Conservation (phyloP, 2,329 filamentous ascomycete genomes). For the Neocucurbitaria cava region DNA sequence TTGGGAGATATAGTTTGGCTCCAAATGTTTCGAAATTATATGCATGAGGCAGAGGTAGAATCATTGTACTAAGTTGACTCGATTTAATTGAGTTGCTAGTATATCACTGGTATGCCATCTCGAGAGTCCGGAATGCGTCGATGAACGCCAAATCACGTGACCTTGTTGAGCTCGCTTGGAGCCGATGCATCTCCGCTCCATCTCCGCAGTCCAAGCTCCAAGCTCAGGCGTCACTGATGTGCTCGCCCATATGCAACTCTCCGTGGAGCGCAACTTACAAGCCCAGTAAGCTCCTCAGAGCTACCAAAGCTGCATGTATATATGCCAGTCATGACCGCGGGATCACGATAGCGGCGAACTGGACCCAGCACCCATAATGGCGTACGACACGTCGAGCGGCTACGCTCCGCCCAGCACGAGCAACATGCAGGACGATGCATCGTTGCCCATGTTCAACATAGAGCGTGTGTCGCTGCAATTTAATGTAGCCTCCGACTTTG, state of each 20-base stretch:
- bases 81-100: no score
- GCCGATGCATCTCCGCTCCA: slow-evolving; percentile 12
- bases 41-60: not conserved
- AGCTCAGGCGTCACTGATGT: slow-evolving; percentile 24
- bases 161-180: not conserved
- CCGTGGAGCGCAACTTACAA: not conserved
- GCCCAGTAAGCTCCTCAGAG: not conserved
- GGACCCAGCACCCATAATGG: slow-evolving; percentile 59
- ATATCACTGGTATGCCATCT: not conserved
- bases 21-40: not conserved
- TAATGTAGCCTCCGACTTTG: slow-evolving; percentile 92
- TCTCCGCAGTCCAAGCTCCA: slow-evolving; percentile 15
- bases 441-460: slow-evolving; percentile 91
- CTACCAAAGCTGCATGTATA: slow-evolving; percentile 15
- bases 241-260: not conserved
- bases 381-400: slow-evolving; percentile 73
- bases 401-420: slow-evolving; percentile 73
- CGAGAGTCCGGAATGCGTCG: not conserved
- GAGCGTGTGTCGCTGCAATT: slow-evolving; percentile 93
- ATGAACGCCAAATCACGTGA: slow-evolving; percentile 9
- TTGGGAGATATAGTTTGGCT: no score
- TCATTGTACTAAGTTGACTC: no score
- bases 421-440: slow-evolving; percentile 64
- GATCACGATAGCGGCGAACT: slow-evolving; percentile 16
- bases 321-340: slow-evolving; percentile 19